These are phyloP conservation scores for Penicillium capsulatum DNA, from an alignment of 2,329 filamentous ascomycete species.

Conservation along the genomic window DNA sequence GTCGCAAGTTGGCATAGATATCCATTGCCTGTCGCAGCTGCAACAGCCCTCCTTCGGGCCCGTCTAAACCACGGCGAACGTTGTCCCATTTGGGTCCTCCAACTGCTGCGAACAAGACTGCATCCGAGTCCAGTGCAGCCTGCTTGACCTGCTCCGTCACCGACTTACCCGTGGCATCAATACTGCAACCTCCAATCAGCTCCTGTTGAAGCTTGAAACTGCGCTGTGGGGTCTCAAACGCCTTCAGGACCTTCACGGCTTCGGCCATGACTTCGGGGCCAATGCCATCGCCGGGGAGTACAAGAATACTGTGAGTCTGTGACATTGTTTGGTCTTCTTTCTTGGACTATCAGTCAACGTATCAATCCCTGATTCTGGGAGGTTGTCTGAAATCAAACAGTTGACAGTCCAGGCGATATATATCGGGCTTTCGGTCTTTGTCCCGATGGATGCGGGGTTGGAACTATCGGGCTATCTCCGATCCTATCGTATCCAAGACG, in stretches of 20 bases:
- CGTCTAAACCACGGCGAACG: constrained; percentile 57
- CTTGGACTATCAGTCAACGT: no score
- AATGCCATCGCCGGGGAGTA: constrained; percentile 73
- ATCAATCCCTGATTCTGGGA: no score
- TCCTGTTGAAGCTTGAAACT: constrained; percentile 81
- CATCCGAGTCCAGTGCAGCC: constrained; percentile 74
- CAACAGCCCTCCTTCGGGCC: constrained; percentile 83
- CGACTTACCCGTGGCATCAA: constrained; percentile 69
- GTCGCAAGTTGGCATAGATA: constrained; percentile 85
- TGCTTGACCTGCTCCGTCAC: constrained; percentile 73
- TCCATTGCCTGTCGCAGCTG: constrained; percentile 80
- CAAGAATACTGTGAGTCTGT: no score
- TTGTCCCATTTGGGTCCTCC: constrained; percentile 92
- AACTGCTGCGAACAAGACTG: constrained; percentile 82
- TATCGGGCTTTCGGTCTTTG: no score
- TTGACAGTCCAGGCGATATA: no score
- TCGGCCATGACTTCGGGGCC: constrained; percentile 64
- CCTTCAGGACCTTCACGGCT: constrained; percentile 61
- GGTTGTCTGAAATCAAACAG: no score
- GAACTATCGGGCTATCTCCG: no score
- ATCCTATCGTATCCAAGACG: no score
- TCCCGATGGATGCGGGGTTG: no score
- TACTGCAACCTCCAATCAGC: constrained; percentile 80
- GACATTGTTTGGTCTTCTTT: no score
- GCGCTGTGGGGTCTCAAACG: constrained; percentile 52